Evolutionary conservation across 805 yeast species (phyloP), one percentile per base, ranked within the genome.

Genomic region (Starmerella apicola): DNA sequence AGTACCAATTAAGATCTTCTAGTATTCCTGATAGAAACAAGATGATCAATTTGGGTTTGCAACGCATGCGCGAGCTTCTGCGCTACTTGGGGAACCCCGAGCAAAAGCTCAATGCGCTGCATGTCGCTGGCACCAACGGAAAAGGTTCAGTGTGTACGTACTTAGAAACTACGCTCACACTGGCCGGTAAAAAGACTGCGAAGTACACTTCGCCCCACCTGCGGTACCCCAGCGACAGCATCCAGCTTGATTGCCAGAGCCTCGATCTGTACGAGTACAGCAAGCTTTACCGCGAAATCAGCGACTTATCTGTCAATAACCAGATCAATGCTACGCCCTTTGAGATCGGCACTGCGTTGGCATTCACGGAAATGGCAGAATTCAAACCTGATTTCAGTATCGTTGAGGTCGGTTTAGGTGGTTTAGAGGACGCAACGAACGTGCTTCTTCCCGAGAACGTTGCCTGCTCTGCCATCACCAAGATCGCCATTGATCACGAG

Each of bases 61-160:
- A 63, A 3, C 60, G 85, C 37, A 64, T 79, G 0, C 24, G 59
- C 1, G 51, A 54, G 29, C 65, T 80, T 3, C 62, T 78, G 10
- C 36, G 48, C 4, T 52, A 57, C 18, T 61, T 85, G 17, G 84
- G 83, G 0, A 71, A 75, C 50, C 96, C 95, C 0, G 91, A 83
- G 9, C 45, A 56, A 13, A 50, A 62, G 4, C 74, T 74, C 53
- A 71, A 72, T 45, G 76, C 84, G 0, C 64, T 91, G n/a, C 98
- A 91, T 55, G 70, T 91, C 3, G 95, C 95, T 0, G 98, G 98
- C 0, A 88, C 98, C 7, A 88, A 88, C 55, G 98, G 98, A 0
- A 88, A 88, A 55, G 98, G 98, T 0, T 85, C 96, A 0, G 81
- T 86, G 0, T 76, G 94, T 43, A 77, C 95, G 0, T 86, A 85